These are phyloP conservation scores for Neolentinus lepideus DNA, from an alignment of 1,284 basidiomycete genomes.

Conservation along the genomic window DNA sequence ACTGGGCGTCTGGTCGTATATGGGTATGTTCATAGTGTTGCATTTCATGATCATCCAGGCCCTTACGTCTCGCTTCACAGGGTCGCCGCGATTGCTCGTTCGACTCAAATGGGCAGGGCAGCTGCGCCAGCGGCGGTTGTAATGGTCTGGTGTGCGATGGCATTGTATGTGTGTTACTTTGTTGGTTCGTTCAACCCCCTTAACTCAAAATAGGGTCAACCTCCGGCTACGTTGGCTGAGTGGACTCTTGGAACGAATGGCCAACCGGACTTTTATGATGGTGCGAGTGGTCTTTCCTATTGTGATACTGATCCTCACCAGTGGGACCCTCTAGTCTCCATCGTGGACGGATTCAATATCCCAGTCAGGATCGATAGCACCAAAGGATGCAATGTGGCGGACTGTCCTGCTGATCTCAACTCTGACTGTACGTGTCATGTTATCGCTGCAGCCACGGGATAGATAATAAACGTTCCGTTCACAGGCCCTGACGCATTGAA, in stretches of 20 bases:
- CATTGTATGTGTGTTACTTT: slow-evolving; percentile 10
- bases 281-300: slow-evolving; percentile 11
- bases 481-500: slow-evolving; percentile 18
- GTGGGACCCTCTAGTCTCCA: slow-evolving; percentile 16
- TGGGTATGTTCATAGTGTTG: too few species aligned
- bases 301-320: neutral
- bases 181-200: neutral
- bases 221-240: slow-evolving; percentile 38
- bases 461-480: neutral
- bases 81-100: slow-evolving; percentile 33
- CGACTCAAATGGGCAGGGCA: slow-evolving; percentile 18
- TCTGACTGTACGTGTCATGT: slow-evolving; percentile 15
- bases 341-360: slow-evolving; percentile 25
- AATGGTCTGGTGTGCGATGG: slow-evolving; percentile 17
- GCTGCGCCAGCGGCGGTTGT: slow-evolving; percentile 18
- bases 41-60: too few species aligned
- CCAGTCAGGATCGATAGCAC: slow-evolving; percentile 25
- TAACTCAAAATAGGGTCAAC: slow-evolving; percentile 26
- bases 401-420: slow-evolving; percentile 24
- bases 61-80: too few species aligned
- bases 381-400: slow-evolving; percentile 21
- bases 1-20: slow-evolving; percentile 21
- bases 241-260: slow-evolving; percentile 29
- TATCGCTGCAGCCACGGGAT: neutral
- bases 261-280: slow-evolving; percentile 33